Base-by-base conservation (phyloP, 345 rosid species). In the Syzygium aqueum region DNA sequence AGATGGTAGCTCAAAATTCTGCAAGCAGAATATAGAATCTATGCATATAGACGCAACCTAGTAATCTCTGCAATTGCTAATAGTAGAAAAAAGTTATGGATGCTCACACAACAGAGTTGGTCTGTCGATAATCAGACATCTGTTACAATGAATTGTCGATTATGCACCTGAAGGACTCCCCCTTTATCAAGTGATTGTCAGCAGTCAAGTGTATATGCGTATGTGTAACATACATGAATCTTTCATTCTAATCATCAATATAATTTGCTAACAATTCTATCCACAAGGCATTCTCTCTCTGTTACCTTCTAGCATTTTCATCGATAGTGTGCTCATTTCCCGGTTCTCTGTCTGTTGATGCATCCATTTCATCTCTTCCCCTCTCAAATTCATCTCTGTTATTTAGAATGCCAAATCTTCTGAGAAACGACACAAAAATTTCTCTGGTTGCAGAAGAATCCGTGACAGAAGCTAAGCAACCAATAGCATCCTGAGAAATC, bases 381-480 rank as follows among this genome's bases (percentile, higher is more conserved):
- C 73, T 88, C 87, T 89, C 92, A 56, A 88, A 87, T 77, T 94
- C 94, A 77, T 93, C 92, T 86, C 86, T 92, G 52, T 86, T 90
- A 90, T 91, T 89, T n/a, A 92, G 88, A 85, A 93, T 85, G 88
- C 92, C 91, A 91, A 93, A 90, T 90, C 93, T 95, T 92, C 92
- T 88, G 86, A 94, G 92, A 91, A 91, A 86, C 84, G 95, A 94
- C 50, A 89, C 86, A 12, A 96, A 92, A 89, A 93, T 93, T 56
- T 88, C 93, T 93, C 93, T 93, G 86, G 92, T 93, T 85, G 91
- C 56, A 46, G 98, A 95, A 87, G 96, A 94, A 91, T 95, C 96
- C 23, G 92, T 85, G 33, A 97, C 91, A 85, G 96, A 95, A 92
- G 99, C 98, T 91, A 96, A 88, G 94, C 95, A 95, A 88, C 94